A percentile compares a stretch with the other conserved stretches of the same genome.
Conservation (phyloP, 768 basidiomycete species). For the Auricularia sp. region DNA sequence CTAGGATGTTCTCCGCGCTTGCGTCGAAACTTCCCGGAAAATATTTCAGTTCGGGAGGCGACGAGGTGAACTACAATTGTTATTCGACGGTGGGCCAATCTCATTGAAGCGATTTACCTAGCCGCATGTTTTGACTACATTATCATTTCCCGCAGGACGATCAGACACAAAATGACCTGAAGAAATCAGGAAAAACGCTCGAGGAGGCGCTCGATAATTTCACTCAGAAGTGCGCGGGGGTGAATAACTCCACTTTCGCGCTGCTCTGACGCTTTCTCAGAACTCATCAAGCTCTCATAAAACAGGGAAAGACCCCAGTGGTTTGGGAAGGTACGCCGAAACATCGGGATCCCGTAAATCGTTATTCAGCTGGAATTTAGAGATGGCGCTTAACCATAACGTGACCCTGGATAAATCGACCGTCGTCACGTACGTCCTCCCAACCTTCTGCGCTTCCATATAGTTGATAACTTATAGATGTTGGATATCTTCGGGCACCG, state of each 20-base stretch:
- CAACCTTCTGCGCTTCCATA: background rate
- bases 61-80: conserved; percentile 24
- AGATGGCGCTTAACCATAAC: conserved; percentile 24
- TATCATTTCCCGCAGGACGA: conserved; percentile 13
- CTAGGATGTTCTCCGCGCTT: conserved; percentile 15
- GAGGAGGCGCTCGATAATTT: conserved; percentile 23
- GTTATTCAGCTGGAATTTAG: conserved; percentile 5
- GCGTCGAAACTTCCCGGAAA: conserved; percentile 8
- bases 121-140: too few relatives aligned
- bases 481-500: conserved; percentile 21
- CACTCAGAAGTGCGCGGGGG: conserved; percentile 3
- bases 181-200: conserved; percentile 14
- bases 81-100: conserved; percentile 10
- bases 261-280: background rate
- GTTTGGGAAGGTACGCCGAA: conserved; percentile 24
- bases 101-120: too few relatives aligned
- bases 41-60: conserved; percentile 28
- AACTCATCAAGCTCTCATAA: background rate
- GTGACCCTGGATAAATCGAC: conserved; percentile 12
- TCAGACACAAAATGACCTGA: conserved; percentile 12
- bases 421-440: conserved; percentile 12
- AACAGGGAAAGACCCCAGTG: conserved; percentile 23
- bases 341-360: background rate
- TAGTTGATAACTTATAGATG: conserved; percentile 11
- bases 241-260: background rate